Percentiles rank a stretch among this genome's conserved stretches.
Conservation (phyloP, 768 basidiomycete genomes). For the Kwoniella europaea region DNA sequence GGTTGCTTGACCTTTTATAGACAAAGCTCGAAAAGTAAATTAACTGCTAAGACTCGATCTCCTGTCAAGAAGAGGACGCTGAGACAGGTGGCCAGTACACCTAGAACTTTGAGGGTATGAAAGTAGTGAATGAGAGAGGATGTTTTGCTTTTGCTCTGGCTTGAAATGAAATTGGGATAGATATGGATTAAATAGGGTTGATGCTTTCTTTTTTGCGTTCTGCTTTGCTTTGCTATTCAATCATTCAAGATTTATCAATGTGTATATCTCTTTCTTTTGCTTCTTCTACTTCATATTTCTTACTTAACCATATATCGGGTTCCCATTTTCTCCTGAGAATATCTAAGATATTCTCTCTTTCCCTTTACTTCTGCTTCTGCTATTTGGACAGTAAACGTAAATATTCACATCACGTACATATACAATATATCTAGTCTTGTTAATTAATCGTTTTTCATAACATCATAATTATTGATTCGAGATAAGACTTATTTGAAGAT, state of each 20-base stretch:
- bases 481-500: background rate
- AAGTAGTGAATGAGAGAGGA: too few relatives aligned
- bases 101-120: constrained; percentile 18
- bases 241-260: too few relatives aligned
- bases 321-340: too few relatives aligned
- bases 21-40: constrained; percentile 2
- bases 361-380: background rate
- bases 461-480: too few relatives aligned
- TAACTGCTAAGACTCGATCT: constrained; percentile 6
- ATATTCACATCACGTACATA: too few relatives aligned
- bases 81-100: constrained; percentile 24
- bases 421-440: background rate
- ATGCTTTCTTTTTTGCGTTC: background rate
- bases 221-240: background rate
- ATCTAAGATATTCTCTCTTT: background rate
- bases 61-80: constrained; percentile 13
- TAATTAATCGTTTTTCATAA: background rate
- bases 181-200: background rate
- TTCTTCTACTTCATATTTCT: background rate
- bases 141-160: background rate
- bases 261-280: background rate
- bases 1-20: too few relatives aligned
- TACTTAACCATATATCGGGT: background rate
- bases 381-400: background rate
- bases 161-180: background rate